A percentile compares a stretch with the other conserved stretches of the same genome.
phyloP scores from a whole-genome alignment of 176 grass and related monocot genomes.

The Oryza brachyantha region DNA sequence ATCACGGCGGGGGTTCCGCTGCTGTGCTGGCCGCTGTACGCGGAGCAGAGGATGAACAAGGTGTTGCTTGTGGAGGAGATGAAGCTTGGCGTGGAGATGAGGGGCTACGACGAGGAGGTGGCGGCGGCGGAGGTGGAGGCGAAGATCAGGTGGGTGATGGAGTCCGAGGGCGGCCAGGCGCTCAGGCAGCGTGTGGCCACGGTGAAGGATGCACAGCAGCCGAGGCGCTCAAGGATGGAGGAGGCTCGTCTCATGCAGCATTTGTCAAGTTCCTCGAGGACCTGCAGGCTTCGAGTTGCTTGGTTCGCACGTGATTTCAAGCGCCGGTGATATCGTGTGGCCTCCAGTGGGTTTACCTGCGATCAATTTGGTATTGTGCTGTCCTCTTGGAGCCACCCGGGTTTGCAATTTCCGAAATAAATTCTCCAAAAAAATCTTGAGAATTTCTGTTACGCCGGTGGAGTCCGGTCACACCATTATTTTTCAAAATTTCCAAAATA shows the following conservation, averaged over 20 bases:
- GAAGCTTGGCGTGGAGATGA: conserved; percentile 36
- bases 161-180: conserved; percentile 7
- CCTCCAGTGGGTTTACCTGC: too few species aligned
- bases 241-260: conserved; percentile 32
- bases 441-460: too few species aligned
- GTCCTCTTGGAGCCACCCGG: too few species aligned
- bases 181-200: background rate
- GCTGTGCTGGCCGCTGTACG: conserved; percentile 52
- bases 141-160: conserved; percentile 46
- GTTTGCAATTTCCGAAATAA: too few species aligned
- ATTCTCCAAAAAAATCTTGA: too few species aligned
- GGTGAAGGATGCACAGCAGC: background rate
- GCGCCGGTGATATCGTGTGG: background rate
- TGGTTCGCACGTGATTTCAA: background rate
- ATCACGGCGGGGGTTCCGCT: conserved; percentile 37
- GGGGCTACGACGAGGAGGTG: conserved; percentile 35
- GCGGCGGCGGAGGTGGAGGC: conserved; percentile 35
- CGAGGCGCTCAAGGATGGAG: conserved; percentile 13
- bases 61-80: conserved; percentile 42
- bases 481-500: too few species aligned
- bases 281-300: background rate
- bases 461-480: too few species aligned
- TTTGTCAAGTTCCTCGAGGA: conserved; percentile 15
- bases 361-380: too few species aligned
- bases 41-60: conserved; percentile 60